Evolutionary conservation across 164 flowering plant species (phyloP).

Genomic region (Sedum album): DNA sequence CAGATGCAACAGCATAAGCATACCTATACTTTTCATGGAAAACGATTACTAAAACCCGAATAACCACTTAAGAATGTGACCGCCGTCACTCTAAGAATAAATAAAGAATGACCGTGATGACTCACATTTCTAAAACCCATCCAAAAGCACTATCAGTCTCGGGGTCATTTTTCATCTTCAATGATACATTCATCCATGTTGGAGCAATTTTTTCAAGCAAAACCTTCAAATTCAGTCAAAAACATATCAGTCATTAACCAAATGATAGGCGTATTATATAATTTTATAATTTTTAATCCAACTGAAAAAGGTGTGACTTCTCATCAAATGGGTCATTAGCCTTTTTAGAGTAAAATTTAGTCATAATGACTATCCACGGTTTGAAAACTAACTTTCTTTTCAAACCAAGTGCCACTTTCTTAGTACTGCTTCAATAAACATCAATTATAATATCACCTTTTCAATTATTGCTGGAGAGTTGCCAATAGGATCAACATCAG

Average conservation of each 20-base stretch:
- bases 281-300: not conserved
- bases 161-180: slow-evolving; percentile 80
- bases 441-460: slow-evolving; percentile 55
- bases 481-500: slow-evolving; percentile 87
- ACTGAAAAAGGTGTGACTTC: not conserved
- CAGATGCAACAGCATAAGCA: slow-evolving; percentile 78
- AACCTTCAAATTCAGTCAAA: slow-evolving; percentile 25
- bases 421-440: not conserved
- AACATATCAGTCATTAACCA: not conserved
- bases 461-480: slow-evolving; percentile 93
- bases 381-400: not conserved
- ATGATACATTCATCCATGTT: slow-evolving; percentile 93
- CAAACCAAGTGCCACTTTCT: not conserved
- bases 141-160: slow-evolving; percentile 89
- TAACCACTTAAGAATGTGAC: not conserved
- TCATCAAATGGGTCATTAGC: not conserved
- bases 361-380: not conserved
- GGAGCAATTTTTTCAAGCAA: slow-evolving; percentile 81
- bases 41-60: not conserved
- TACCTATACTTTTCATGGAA: slow-evolving; percentile 21
- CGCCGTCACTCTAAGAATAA: not conserved
- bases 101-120: not conserved
- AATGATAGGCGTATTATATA: not conserved
- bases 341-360: not conserved
- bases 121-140: slow-evolving; percentile 98